Percentiles rank a stretch among this genome's conserved stretches.
These are phyloP conservation scores for Diaporthe australafricana DNA, from an alignment of 2,329 filamentous ascomycete species.

Conservation along the genomic window DNA sequence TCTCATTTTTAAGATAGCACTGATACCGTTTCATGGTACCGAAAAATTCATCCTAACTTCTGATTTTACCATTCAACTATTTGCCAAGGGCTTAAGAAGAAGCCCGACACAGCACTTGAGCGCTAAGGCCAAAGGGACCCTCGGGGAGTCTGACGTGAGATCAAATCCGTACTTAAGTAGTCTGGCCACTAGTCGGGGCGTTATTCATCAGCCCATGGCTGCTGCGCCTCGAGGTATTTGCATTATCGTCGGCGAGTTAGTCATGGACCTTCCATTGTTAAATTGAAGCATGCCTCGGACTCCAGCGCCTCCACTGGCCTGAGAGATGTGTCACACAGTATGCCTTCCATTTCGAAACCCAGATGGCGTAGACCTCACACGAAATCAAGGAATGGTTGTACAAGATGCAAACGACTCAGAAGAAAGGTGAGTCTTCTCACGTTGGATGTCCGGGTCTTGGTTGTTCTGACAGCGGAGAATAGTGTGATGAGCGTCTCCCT, in stretches of 20 bases:
- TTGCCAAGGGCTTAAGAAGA: not conserved
- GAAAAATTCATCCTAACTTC: not conserved
- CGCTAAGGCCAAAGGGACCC: no score
- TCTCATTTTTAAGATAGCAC: not conserved
- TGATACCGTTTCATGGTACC: no score
- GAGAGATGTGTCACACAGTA: not conserved
- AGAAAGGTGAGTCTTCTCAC: constrained; percentile 20
- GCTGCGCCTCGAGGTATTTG: constrained; percentile 18
- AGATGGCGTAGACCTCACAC: constrained; percentile 25
- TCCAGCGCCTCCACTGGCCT: not conserved
- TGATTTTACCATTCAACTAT: no score
- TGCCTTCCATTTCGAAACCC: not conserved
- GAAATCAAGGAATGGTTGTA: constrained; percentile 27
- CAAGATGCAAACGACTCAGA: constrained; percentile 27
- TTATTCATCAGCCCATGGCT: not conserved
- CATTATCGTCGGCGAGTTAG: not conserved
- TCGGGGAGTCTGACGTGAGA: constrained; percentile 31
- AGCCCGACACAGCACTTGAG: not conserved
- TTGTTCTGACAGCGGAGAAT: not conserved
- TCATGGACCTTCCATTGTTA: not conserved
- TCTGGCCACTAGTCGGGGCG: not conserved
- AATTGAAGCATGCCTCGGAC: not conserved
- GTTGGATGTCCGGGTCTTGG: not conserved
- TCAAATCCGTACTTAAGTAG: no score
- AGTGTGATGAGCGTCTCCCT: constrained; percentile 61